Conservation (phyloP, 2,329 filamentous ascomycete species). For the Fusarium metavorans region DNA sequence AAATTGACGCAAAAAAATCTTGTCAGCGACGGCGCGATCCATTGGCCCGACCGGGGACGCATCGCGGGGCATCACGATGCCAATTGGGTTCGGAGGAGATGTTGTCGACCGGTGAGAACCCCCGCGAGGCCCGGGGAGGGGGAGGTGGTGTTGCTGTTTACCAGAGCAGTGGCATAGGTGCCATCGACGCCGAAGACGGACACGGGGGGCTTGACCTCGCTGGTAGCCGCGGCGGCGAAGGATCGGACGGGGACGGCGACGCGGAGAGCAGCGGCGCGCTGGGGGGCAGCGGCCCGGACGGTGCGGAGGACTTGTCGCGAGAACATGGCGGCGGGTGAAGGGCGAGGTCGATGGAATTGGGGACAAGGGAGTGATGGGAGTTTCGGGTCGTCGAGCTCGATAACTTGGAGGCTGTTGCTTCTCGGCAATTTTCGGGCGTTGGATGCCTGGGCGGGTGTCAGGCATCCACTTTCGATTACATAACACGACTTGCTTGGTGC, state of each 20-base stretch:
- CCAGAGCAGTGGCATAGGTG: conserved; percentile 98
- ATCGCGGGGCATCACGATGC: conserved; percentile 27
- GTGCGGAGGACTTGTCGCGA: conserved; percentile 71
- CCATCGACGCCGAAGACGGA: conserved; percentile 96
- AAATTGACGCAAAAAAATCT: conserved; percentile 51
- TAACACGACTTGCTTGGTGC: conserved; percentile 32
- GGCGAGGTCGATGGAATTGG: conserved; percentile 27
- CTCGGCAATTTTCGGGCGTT: conserved; percentile 58
- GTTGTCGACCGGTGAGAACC: not conserved
- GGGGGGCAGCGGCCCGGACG: conserved; percentile 69
- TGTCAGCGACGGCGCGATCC: conserved; percentile 40
- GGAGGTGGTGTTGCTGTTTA: conserved; percentile 64
- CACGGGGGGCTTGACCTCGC: conserved; percentile 84
- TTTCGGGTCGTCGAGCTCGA: conserved; percentile 45
- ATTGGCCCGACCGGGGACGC: conserved; percentile 33
- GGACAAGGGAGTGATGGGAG: conserved; percentile 32
- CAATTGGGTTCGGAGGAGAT: conserved; percentile 33
- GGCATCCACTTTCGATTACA: conserved; percentile 54
- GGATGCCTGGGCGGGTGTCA: conserved; percentile 51
- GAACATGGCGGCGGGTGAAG: conserved; percentile 60
- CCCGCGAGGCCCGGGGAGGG: not conserved
- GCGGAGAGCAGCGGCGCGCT: conserved; percentile 61
- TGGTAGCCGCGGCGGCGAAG: conserved; percentile 80
- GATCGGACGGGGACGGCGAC: conserved; percentile 71
- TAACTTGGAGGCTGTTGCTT: conserved; percentile 51